A percentile compares a stretch with the other conserved stretches of the same genome.
These are phyloP conservation scores for Saccharomyces hybrid DNA, from an alignment of 1,139 yeast species.

Conservation along the genomic window DNA sequence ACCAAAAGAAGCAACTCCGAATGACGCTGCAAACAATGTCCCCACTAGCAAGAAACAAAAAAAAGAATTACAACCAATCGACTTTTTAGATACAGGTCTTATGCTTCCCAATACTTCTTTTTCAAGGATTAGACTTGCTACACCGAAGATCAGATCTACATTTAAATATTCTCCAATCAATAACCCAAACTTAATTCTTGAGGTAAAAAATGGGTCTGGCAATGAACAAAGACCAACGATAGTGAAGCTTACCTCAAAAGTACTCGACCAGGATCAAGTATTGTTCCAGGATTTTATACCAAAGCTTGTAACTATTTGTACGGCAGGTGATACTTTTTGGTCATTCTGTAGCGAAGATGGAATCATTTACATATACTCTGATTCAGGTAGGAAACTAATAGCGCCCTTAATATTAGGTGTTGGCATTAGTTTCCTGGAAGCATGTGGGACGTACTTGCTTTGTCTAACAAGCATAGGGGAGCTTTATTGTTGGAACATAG, in stretches of 20 bases:
- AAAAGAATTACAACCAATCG: conserved; percentile 44
- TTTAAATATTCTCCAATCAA: conserved; percentile 39
- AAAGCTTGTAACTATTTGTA: conserved; percentile 51
- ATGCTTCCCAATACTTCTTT: conserved; percentile 75
- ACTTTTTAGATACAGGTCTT: conserved; percentile 72
- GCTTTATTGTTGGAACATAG: conserved; percentile 71
- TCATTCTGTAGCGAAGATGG: conserved; percentile 70
- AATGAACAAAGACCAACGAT: conserved; percentile 50
- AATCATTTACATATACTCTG: conserved; percentile 45
- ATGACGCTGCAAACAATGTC: conserved; percentile 11
- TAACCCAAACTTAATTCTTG: conserved; percentile 33
- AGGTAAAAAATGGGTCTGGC: conserved; percentile 47
- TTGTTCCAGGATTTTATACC: conserved; percentile 51
- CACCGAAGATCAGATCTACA: conserved; percentile 63
- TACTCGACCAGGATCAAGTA: conserved; percentile 30
- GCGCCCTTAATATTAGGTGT: conserved; percentile 55
- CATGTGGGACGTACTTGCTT: conserved; percentile 43
- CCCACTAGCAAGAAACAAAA: conserved; percentile 34
- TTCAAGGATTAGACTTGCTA: conserved; percentile 70
- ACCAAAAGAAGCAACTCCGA: conserved; percentile 25
- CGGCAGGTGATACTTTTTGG: conserved; percentile 71
- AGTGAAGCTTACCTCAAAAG: conserved; percentile 35
- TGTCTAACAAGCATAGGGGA: conserved; percentile 84
- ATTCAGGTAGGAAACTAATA: conserved; percentile 43
- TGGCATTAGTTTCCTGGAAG: conserved; percentile 48